These are phyloP conservation scores for Misopates orontium DNA, from an alignment of 257 asterid species.

Conservation along the genomic window DNA sequence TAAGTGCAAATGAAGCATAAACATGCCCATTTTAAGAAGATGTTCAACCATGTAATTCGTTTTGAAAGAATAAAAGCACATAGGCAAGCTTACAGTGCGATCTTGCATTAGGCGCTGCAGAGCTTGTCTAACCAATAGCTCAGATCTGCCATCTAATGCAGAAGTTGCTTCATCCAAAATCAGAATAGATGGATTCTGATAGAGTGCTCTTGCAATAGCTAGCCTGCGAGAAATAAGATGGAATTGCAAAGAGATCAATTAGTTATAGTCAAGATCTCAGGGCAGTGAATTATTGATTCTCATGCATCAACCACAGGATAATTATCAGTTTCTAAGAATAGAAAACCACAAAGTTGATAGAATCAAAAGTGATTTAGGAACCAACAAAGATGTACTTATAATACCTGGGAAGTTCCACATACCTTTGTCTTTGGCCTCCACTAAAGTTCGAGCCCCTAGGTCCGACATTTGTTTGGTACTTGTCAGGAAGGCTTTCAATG, in stretches of 20 bases:
- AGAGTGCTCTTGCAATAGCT: constrained; percentile 87
- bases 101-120: constrained; percentile 74
- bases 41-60: background rate
- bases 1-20: background rate
- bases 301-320: background rate
- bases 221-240: constrained; percentile 47
- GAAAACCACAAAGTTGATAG: background rate
- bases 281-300: background rate
- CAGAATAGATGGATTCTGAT: constrained; percentile 89
- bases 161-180: constrained; percentile 97
- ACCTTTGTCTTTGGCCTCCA: constrained; percentile 97
- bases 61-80: background rate
- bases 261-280: background rate
- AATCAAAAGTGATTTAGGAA: background rate
- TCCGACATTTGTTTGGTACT: constrained; percentile 68
- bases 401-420: background rate
- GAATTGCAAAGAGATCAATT: constrained; percentile 2
- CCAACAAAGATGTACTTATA: background rate
- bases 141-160: constrained; percentile 86
- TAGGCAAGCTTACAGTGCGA: constrained; percentile 64
- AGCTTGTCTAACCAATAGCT: constrained; percentile 81
- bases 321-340: background rate
- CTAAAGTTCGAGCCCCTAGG: constrained; percentile 91
- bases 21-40: background rate
- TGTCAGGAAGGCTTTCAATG: constrained; percentile 61